phyloP scores from a whole-genome alignment of 495 filamentous ascomycete genomes.

The Tuber aestivum region DNA sequence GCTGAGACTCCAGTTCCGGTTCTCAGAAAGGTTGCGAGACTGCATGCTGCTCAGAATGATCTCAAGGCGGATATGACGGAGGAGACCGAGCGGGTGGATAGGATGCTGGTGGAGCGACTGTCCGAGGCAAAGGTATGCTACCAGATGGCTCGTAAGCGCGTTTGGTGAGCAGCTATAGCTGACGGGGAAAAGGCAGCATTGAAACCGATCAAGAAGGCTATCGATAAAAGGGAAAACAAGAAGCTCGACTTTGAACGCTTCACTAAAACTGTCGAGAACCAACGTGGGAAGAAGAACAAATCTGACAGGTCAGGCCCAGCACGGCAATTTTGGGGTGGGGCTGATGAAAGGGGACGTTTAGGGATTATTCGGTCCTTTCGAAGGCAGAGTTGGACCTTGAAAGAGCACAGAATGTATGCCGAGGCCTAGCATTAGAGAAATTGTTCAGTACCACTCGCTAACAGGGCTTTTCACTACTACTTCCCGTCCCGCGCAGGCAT shows the following conservation, averaged over 20 bases:
- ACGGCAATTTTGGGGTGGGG: neutral
- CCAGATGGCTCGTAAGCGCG: neutral
- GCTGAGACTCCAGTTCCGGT: constrained; percentile 58
- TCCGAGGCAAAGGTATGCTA: constrained; percentile 46
- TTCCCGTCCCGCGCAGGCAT: constrained; percentile 55
- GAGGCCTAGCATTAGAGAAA: neutral
- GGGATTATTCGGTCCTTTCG: constrained; percentile 68
- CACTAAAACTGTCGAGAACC: constrained; percentile 64
- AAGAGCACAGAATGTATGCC: constrained; percentile 56
- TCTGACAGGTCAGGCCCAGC: constrained; percentile 49
- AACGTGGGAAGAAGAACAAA: constrained; percentile 63
- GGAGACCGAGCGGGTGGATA: constrained; percentile 69
- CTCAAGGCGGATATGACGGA: constrained; percentile 67
- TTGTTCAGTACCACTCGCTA: constrained; percentile 14
- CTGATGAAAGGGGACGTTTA: constrained; percentile 22
- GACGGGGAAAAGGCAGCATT: constrained; percentile 59
- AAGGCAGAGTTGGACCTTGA: constrained; percentile 75
- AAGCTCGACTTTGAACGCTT: constrained; percentile 84
- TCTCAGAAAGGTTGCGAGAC: constrained; percentile 59
- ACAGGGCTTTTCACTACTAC: neutral
- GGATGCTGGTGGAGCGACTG: constrained; percentile 65
- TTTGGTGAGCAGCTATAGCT: neutral
- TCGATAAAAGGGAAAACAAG: constrained; percentile 86
- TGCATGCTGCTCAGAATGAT: constrained; percentile 67
- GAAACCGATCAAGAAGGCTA: constrained; percentile 74